A percentile compares a stretch with the other conserved stretches of the same genome.
These are phyloP conservation scores for Hemisphaericaspora xylofermentans DNA, from an alignment of 1,139 yeast genomes.

Conservation along the genomic window DNA sequence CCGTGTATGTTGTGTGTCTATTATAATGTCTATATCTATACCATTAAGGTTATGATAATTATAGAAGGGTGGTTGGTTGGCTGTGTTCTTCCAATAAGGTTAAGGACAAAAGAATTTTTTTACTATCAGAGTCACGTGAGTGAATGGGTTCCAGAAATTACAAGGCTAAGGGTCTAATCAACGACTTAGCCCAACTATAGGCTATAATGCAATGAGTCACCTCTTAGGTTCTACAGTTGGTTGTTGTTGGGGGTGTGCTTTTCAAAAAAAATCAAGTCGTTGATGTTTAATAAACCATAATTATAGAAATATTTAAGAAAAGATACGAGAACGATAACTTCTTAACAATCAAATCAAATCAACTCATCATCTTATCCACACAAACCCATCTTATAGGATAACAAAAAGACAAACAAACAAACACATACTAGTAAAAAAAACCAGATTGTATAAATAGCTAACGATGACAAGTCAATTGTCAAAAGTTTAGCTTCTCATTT, in stretches of 20 bases:
- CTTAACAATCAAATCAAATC: not conserved
- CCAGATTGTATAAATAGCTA: no score
- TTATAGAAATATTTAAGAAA: not conserved
- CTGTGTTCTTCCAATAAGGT: not conserved
- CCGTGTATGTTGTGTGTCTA: slow-evolving; percentile 4
- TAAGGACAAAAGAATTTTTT: not conserved
- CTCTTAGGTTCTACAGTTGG: not conserved
- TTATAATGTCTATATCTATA: not conserved
- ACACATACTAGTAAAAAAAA: no score
- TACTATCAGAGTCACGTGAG: not conserved
- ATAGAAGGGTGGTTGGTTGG: not conserved
- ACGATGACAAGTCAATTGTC: no score
- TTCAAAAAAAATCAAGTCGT: slow-evolving; percentile 1
- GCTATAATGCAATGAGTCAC: not conserved
- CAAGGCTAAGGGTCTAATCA: no score
- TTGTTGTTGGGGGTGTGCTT: not conserved
- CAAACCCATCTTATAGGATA: not conserved
- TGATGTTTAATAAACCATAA: slow-evolving; percentile 2
- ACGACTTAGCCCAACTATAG: not conserved
- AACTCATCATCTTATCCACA: not conserved
- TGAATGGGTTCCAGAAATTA: not conserved
- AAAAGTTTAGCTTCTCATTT: no score
- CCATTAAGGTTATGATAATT: not conserved
- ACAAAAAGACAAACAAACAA: not conserved
- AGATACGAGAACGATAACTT: not conserved